Evolutionary conservation across 1,284 basidiomycete genomes (phyloP), one percentile per base, ranked within the genome.

Genomic region (Leccinum pseudoinsigne): DNA sequence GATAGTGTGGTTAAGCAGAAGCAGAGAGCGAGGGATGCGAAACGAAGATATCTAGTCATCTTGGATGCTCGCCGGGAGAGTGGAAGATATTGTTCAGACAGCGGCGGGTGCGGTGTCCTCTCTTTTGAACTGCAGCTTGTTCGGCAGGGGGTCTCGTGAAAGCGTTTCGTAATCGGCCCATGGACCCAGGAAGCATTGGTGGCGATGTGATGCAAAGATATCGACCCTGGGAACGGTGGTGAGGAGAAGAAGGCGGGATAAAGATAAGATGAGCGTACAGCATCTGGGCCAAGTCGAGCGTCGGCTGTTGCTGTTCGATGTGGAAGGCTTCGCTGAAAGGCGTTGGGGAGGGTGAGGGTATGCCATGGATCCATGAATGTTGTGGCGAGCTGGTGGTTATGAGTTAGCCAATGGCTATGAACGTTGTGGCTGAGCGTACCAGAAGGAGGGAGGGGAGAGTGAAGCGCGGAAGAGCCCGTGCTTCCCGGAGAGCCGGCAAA

Each of bases 131-230:
- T 12, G 11, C 6, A 12, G 21, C 4, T 50, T 21, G 11, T 31
- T 31, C 28, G 28, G 80, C 69, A 3, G 73, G 60, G 14, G 86
- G 81, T 3, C 80, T 77, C 58, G 74, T 78, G 58, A 89, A 77
- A 42, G 83, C 86, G 55, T 86, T 86, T 36, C 86, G 79, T 40
- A 92, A 78, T 55, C 82, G 82, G 31, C 83, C 85, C 71, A 87
- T 84, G 72, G 76, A 58, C 86, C 86, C 9, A 92, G 77, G 55
- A 89, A 87, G 67, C 84, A 86, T 72, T 92, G 90, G 68, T 86
- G 84, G 59, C 85, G 84, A 72, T 92, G 90, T n/a, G 87, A 85
- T 34, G 87, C 74, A 69, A 92, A 90, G 56, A 91, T 86, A 66
- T 91, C 87, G 64, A 92, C 72, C 59, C 90, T 90, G 70, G 53